Conservation (phyloP, 257 asterid species). For the Solanum pinnatisectum region DNA sequence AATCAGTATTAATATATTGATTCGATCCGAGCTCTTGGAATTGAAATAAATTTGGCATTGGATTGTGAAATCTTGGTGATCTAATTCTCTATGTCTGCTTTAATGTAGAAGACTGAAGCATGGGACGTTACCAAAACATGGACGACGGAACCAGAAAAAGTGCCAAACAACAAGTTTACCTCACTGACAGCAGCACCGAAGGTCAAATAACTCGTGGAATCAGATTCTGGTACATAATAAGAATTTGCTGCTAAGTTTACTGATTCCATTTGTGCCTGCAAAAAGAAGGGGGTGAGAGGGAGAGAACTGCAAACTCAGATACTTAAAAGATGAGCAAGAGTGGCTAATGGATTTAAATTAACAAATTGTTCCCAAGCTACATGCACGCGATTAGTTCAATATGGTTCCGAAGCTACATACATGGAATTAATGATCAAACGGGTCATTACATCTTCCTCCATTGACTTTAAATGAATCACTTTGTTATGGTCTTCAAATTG, state of each 20-base stretch:
- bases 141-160: not conserved
- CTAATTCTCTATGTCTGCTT: not conserved
- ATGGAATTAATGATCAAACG: not conserved
- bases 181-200: conserved; percentile 75
- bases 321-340: not conserved
- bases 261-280: conserved; percentile 40
- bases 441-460: not conserved
- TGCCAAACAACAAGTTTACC: conserved; percentile 22
- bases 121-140: not conserved
- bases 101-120: not conserved
- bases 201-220: conserved; percentile 30
- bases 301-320: not conserved
- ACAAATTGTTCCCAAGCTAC: not conserved
- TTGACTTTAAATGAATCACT: not conserved
- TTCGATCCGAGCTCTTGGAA: not conserved
- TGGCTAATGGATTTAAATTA: not conserved
- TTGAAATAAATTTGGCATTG: not conserved
- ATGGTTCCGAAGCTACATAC: not conserved
- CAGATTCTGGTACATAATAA: conserved; percentile 38
- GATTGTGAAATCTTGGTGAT: not conserved
- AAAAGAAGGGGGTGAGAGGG: not conserved
- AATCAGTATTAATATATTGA: not conserved
- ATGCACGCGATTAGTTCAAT: not conserved
- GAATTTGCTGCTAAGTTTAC: conserved; percentile 47
- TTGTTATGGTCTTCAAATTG: not conserved